phyloP scores from a whole-genome alignment of 257 asterid species.

The Ligustrum vulgare region DNA sequence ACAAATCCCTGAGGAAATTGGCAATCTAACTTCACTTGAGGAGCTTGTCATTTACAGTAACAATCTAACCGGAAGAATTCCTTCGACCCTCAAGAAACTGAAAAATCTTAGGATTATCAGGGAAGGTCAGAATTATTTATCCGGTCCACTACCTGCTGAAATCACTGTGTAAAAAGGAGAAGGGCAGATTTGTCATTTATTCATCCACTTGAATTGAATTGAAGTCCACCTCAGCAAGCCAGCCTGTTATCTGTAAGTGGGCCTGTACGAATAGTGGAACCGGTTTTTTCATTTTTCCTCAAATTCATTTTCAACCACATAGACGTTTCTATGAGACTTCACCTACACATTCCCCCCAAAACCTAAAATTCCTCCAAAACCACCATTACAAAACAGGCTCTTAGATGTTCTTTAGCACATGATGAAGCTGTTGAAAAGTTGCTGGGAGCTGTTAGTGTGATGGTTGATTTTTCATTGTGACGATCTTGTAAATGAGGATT shows the following conservation, averaged over 20 bases:
- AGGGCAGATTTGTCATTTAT: too few species aligned
- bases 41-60: slow-evolving; percentile 82
- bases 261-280: too few species aligned
- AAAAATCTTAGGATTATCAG: slow-evolving; percentile 58
- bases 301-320: too few species aligned
- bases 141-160: slow-evolving; percentile 66
- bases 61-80: slow-evolving; percentile 70
- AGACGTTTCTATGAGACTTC: too few species aligned
- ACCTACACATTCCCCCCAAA: too few species aligned
- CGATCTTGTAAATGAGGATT: not conserved
- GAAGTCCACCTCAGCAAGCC: too few species aligned
- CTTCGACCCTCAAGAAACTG: slow-evolving; percentile 54
- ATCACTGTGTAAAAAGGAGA: slow-evolving; percentile 53
- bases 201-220: too few species aligned
- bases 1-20: slow-evolving; percentile 59
- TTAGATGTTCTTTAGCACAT: slow-evolving; percentile 5
- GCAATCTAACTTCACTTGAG: slow-evolving; percentile 52
- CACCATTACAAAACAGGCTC: too few species aligned
- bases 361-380: too few species aligned
- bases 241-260: too few species aligned
- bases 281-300: too few species aligned
- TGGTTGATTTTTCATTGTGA: not conserved
- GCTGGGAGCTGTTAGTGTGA: slow-evolving; percentile 1
- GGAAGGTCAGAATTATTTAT: slow-evolving; percentile 61
- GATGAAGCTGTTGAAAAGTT: not conserved